Conservation (phyloP, 345 rosid species). For the Chamaenerion angustifolium region DNA sequence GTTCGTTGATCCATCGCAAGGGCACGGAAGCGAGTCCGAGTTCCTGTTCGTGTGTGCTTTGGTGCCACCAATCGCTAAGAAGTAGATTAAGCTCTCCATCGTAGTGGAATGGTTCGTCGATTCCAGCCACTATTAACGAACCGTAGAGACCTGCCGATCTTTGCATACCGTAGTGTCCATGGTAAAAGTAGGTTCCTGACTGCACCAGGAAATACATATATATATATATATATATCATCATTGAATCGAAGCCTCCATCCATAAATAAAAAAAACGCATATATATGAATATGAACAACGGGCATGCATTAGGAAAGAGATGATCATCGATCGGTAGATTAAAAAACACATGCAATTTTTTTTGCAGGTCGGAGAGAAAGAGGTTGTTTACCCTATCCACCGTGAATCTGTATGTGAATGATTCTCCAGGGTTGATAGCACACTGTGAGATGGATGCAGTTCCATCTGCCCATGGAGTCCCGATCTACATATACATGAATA, state of each 20-base stretch:
- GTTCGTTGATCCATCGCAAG: constrained; percentile 71
- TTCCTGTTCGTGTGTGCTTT: constrained; percentile 45
- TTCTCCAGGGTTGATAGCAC: constrained; percentile 73
- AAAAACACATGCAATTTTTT: too few relatives aligned
- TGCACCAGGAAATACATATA: too few relatives aligned
- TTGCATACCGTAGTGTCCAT: constrained; percentile 90
- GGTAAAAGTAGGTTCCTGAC: constrained; percentile 82
- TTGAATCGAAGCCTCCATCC: too few relatives aligned
- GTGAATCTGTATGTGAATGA: constrained; percentile 52
- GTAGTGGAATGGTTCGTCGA: constrained; percentile 48
- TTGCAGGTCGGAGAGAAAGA: too few relatives aligned
- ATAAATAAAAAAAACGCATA: too few relatives aligned
- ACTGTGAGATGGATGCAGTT: constrained; percentile 78
- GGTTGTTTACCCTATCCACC: constrained; percentile 70
- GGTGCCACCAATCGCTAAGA: constrained; percentile 88
- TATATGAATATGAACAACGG: too few relatives aligned
- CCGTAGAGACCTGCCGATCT: constrained; percentile 80
- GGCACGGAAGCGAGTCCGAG: constrained; percentile 63
- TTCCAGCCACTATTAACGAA: constrained; percentile 37
- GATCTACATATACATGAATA: constrained; percentile 14
- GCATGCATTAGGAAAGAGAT: too few relatives aligned
- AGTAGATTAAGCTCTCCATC: constrained; percentile 55
- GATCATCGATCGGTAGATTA: too few relatives aligned
- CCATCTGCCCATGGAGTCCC: constrained; percentile 98
- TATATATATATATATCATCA: too few relatives aligned